Conservation (phyloP, 2,329 filamentous ascomycete species). For the Hysterium pulicare region DNA sequence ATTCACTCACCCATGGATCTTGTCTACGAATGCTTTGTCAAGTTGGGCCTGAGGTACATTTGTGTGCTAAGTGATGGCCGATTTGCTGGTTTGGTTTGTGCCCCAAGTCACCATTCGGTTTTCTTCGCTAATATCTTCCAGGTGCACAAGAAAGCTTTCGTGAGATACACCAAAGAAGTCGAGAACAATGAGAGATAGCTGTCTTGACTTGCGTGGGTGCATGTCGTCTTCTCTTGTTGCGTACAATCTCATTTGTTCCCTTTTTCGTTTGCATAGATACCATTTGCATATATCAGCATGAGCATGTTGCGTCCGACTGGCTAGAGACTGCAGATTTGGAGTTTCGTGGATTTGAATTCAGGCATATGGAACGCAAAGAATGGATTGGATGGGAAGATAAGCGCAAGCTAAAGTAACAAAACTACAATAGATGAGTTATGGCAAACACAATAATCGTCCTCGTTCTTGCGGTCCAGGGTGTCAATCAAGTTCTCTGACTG, state of each 20-base stretch:
- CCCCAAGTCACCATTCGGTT: neutral
- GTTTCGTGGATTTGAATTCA: too few relatives aligned
- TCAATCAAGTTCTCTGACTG: too few relatives aligned
- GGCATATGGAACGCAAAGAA: too few relatives aligned
- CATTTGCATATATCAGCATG: neutral
- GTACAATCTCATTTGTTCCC: too few relatives aligned
- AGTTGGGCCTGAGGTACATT: slow-evolving; percentile 87
- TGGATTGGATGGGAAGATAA: too few relatives aligned
- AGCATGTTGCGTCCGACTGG: too few relatives aligned
- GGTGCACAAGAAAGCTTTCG: slow-evolving; percentile 95
- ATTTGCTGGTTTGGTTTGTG: slow-evolving; percentile 80
- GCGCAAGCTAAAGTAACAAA: too few relatives aligned
- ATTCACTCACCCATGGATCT: slow-evolving; percentile 88
- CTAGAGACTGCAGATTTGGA: too few relatives aligned
- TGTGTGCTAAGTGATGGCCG: slow-evolving; percentile 82
- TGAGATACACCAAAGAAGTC: slow-evolving; percentile 85
- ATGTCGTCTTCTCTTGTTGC: neutral
- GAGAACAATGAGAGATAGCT: slow-evolving; percentile 49
- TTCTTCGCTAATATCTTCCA: slow-evolving; percentile 29
- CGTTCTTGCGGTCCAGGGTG: too few relatives aligned
- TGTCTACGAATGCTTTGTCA: slow-evolving; percentile 94
- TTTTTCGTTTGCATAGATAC: neutral
- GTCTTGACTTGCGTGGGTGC: neutral
- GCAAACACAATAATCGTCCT: too few relatives aligned
- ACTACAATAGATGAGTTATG: too few relatives aligned